Base-by-base conservation (phyloP, 2,329 filamentous ascomycete species). In the Trichoderma breve region DNA sequence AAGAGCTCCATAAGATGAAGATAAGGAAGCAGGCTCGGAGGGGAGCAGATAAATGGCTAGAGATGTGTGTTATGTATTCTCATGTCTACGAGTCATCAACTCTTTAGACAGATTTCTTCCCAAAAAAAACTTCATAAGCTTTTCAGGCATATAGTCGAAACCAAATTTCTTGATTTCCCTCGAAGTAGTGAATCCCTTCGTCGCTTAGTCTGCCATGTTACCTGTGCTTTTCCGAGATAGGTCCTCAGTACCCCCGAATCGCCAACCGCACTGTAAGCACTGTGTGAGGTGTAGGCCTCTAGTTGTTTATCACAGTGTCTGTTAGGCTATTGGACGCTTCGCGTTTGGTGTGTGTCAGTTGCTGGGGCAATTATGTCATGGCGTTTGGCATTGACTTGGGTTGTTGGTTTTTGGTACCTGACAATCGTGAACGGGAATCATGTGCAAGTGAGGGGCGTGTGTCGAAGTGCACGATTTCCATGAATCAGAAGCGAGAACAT, bases 331-430 rank as follows among this genome's bases (percentile, higher is more conserved):
- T n/a, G 21, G 26, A 53, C 70, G 64, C 32, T 21, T 24, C 26
- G 39, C 28, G 43, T 4, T n/a, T 32, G 68, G 67, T 30, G 69
- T 68, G 64, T 71, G 34, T 47, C 68, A 75, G 78, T 79, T 79
- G 77, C 78, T 73, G 74, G 74, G 77, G 76, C 76, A 79, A 79
- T 78, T 75, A 77, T 78, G 76, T 77, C 76, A 78, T 75, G 55
- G 53, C 43, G 62, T 66, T 63, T 71, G 30, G 34, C 11, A 69
- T 53, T 69, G 47, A 61, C 55, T 61, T 69, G 24, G 18, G 47
- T 24, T 34, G 34, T 32, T 32, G 36, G 30, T 24, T 63, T 62
- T 21, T 73, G 71, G 63, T 67, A 70, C 71, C 71, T 73, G 65
- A 66, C 71, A 71, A 73, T 71, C 64, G 74, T 74, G 73, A 73